phyloP scores from a whole-genome alignment of 495 filamentous ascomycete species.

The Mytilinidion resinicola region DNA sequence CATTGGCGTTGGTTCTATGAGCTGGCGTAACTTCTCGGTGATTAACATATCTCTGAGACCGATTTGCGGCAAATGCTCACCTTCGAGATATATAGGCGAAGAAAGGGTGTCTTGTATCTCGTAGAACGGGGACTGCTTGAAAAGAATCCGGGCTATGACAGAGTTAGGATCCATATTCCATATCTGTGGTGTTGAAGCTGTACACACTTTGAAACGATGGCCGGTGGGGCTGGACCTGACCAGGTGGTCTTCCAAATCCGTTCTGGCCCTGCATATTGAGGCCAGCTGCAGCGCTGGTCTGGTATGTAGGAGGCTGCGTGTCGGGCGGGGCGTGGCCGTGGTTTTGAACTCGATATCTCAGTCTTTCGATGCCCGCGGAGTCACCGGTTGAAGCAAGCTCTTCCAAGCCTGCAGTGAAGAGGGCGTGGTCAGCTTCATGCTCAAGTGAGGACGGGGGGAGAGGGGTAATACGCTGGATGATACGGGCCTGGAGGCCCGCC shows the following conservation, averaged over 20 bases:
- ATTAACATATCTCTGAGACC: background rate
- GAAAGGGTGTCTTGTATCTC: conserved; percentile 30
- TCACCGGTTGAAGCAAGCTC: conserved; percentile 5
- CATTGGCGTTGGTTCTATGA: conserved; percentile 51
- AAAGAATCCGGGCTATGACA: conserved; percentile 14
- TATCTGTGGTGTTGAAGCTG: background rate
- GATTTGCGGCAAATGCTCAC: conserved; percentile 12
- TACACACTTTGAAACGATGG: background rate
- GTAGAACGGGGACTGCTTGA: conserved; percentile 36
- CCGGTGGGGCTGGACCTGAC: background rate
- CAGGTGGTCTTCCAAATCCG: conserved; percentile 2
- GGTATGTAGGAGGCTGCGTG: conserved; percentile 1
- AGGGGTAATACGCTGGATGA: conserved; percentile 59
- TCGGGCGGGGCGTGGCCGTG: conserved; percentile 16
- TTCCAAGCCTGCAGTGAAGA: conserved; percentile 15
- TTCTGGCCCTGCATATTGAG: conserved; percentile 2
- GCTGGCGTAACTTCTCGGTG: conserved; percentile 28
- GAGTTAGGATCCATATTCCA: background rate
- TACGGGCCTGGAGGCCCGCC: conserved; percentile 65
- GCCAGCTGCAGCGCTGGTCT: conserved; percentile 1
- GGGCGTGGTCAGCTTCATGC: conserved; percentile 15
- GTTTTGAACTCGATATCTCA: conserved; percentile 22
- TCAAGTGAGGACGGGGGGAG: conserved; percentile 20
- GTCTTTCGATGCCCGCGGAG: conserved; percentile 9
- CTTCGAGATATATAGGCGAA: conserved; percentile 27